Conservation (phyloP, 1,284 basidiomycete species). For the Cutaneotrichosporon daszewskae region DNA sequence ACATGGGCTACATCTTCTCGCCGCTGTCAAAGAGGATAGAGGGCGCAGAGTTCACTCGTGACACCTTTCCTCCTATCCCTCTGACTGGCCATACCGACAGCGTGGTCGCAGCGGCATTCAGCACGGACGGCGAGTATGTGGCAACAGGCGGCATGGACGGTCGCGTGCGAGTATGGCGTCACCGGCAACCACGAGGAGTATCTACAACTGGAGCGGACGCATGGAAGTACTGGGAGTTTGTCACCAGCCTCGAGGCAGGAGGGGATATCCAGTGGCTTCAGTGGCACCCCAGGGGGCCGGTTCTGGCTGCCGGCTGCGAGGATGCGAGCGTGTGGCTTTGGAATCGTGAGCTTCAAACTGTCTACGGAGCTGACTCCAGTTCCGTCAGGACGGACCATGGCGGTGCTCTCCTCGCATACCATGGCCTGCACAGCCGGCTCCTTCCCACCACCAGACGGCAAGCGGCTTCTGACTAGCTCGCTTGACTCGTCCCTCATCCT, state of each 20-base stretch:
- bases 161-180: slow-evolving; percentile 81
- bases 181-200: slow-evolving; percentile 55
- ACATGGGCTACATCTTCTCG: slow-evolving; percentile 80
- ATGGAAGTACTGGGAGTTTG: slow-evolving; percentile 85
- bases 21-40: slow-evolving; percentile 26
- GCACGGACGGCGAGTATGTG: slow-evolving; percentile 79
- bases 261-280: slow-evolving; percentile 92
- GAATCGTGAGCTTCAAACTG: slow-evolving; percentile 60
- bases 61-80: slow-evolving; percentile 72
- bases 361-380: slow-evolving; percentile 53
- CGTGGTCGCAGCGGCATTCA: slow-evolving; percentile 75
- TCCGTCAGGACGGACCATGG: slow-evolving; percentile 88
- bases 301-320: slow-evolving; percentile 85
- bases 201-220: slow-evolving; percentile 14
- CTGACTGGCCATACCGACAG: slow-evolving; percentile 90
- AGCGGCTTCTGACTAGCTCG: slow-evolving; percentile 80
- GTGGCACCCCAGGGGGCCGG: slow-evolving; percentile 93
- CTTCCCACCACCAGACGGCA: slow-evolving; percentile 68
- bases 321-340: slow-evolving; percentile 95
- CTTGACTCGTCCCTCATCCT: slow-evolving; percentile 76
- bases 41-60: slow-evolving; percentile 41
- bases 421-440: slow-evolving; percentile 78
- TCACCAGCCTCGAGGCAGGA: slow-evolving; percentile 85
- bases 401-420: slow-evolving; percentile 88
- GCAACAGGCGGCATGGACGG: slow-evolving; percentile 98